Evolutionary conservation across 2,329 filamentous ascomycete genomes (phyloP), one percentile per base, ranked within the genome.

Genomic region (Paramyrothecium sp.): DNA sequence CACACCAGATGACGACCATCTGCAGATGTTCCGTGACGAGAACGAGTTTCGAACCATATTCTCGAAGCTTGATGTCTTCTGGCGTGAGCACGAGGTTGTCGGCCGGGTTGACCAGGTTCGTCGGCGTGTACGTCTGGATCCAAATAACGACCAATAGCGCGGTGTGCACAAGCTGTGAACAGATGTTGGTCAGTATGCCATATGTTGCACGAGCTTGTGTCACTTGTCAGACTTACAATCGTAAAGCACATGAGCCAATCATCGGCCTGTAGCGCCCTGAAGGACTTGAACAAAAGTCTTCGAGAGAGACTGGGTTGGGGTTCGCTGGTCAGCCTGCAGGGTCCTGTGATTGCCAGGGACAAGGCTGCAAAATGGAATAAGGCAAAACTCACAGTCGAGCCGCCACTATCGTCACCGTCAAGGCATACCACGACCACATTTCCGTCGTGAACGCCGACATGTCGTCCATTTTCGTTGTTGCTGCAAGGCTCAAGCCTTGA

Each of bases 11-110:
- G 0, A 80, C 77, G 49, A 85, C 75, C 20, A 89, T 75, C 74
- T 89, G 88, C 59, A 80, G 77, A 63, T 87, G 77, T 58, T 88
- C 85, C 0, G 83, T 82, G 11, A 86, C 79, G 16, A 87, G 76
- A 1, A 87, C 83, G 68, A 85, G 77, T 72, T 88, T 88, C 52
- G 82, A 85, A 19, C 85, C 85, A 48, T 69, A 72, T 2, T 73
- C 69, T 50, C 82, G 73, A n/a, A 75, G 65, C 3, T 65, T 66
- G 49, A 78, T 75, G 22, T 71, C 74, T 2, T 73, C 63, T 0
- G 78, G 74, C 0, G 82, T 85, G 53, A 87, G 70, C 0, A 66
- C 66, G 1, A 71, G 62, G 0, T 73, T 69, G 12, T 84, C 76
- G 13, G 76, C 71, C 0, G 78, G 75, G 8, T 79, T 73, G 70